Evolutionary conservation across 2,329 filamentous ascomycete species (phyloP), one percentile per base, ranked within the genome.

Genomic region (Atkinsonella texensis): DNA sequence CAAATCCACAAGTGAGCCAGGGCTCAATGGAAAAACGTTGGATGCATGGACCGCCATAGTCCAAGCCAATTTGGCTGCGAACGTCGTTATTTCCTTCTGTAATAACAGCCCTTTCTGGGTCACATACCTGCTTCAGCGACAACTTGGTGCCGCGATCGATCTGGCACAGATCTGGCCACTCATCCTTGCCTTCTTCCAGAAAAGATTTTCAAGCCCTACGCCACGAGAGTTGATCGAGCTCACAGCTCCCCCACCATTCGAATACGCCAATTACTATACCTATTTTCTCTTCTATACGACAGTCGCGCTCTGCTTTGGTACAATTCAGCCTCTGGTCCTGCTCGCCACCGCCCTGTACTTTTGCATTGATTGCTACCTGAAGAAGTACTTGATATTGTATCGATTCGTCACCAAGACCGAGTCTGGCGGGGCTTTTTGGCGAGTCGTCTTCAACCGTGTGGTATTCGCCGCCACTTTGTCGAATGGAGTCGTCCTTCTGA

Each of bases 321-420:
- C 83, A 1, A 75, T 97, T 49, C 93, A 97, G 67, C 93, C 93
- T 0, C 75, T 97, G 23, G 85, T 93, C 1, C 75, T 98, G 8
- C 83, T 87, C 0, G 86, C 94, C 40, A 89, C 87, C 1, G 89
- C 90, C 1, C 70, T 96, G 32, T 98, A 96, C 74, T 97, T 97
- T 66, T 72, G 74, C 49, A 74, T 98, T 48, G 93, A 98, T 65
- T 83, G 84, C 4, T 88, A 85, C 69, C 75, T 97, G 63, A 96
- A 95, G 77, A 97, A 97, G 70, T 98, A 98, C 63, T 74, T 96
- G 45, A 71, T 97, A 40, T 77, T 97, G 58, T 95, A 98, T 68
- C 85, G 96, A 57, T 97, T 96, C 63, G 80, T 95, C 57, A 98
- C 93, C 46, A 98, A 97, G 73, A 95, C 85, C 31, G 93, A 98